Evolutionary conservation across 805 yeast genomes (phyloP).

Genomic region (Pichia thaimueangensis): DNA sequence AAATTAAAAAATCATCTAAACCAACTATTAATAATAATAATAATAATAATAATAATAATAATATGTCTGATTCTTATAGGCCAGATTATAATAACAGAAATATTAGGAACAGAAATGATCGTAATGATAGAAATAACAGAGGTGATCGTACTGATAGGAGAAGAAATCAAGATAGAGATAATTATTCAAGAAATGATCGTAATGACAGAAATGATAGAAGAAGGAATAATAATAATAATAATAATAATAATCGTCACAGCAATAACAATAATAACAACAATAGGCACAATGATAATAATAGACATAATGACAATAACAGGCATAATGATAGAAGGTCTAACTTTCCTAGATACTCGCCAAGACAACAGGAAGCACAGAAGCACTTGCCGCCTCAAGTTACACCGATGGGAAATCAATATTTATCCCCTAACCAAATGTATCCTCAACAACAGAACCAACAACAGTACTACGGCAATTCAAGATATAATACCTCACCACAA

Average conservation of each 20-base stretch:
- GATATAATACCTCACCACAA: constrained; percentile 10
- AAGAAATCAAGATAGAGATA: constrained; percentile 2
- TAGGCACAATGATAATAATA: neutral
- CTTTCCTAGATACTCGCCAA: constrained; percentile 7
- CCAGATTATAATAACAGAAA: neutral
- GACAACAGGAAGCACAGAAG: constrained; percentile 11
- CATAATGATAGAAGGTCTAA: neutral
- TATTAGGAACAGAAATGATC: constrained; percentile 3
- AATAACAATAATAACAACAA: neutral
- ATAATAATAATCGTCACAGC: neutral
- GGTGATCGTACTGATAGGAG: constrained; percentile 2
- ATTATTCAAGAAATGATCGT: neutral
- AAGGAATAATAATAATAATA: neutral
- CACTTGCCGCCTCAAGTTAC: constrained; percentile 13
- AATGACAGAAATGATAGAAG: constrained; percentile 10
- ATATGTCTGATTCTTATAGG: neutral
- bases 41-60: neutral
- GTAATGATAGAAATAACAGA: constrained; percentile 8
- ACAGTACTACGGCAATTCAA: constrained; percentile 6
- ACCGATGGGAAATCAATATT: constrained; percentile 3
- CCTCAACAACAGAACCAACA: constrained; percentile 4
- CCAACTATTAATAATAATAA: neutral
- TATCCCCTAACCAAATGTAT: constrained; percentile 4
- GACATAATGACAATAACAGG: neutral
- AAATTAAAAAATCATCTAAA: constrained; percentile 30